phyloP scores from a whole-genome alignment of 306 rosid genomes.

The Vigna mungo region DNA sequence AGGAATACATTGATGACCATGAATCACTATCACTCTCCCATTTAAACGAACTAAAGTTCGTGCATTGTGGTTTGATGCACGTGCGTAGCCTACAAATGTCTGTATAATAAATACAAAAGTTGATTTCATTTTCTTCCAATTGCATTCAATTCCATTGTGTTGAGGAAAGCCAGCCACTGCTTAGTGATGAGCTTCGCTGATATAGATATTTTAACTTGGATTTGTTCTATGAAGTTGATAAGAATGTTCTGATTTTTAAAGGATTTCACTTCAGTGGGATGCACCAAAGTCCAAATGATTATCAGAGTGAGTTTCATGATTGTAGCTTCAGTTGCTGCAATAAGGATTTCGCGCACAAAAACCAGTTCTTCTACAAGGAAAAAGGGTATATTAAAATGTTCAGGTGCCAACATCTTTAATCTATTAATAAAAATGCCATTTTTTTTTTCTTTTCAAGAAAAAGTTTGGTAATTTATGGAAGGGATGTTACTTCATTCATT shows the following conservation, averaged over 20 bases:
- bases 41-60: not conserved
- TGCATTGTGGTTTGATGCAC: not conserved
- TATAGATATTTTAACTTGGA: constrained; percentile 7
- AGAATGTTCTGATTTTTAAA: constrained; percentile 46
- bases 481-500: not conserved
- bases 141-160: constrained; percentile 35
- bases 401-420: constrained; percentile 40
- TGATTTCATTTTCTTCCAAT: constrained; percentile 26
- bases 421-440: not conserved
- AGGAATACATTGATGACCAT: not conserved
- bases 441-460: not conserved
- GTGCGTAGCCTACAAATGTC: not conserved
- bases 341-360: constrained; percentile 44
- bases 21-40: not conserved
- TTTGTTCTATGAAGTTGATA: constrained; percentile 16
- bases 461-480: not conserved
- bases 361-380: constrained; percentile 28
- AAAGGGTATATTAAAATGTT: not conserved
- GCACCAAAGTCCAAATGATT: constrained; percentile 41
- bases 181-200: constrained; percentile 48
- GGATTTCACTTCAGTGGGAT: constrained; percentile 15
- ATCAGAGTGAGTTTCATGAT: constrained; percentile 57
- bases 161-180: constrained; percentile 46
- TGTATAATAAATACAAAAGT: not conserved
- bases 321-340: constrained; percentile 53